Evolutionary conservation across 2,329 filamentous ascomycete genomes (phyloP), one percentile per base, ranked within the genome.

Genomic region (Aspergillus sclerotialis): DNA sequence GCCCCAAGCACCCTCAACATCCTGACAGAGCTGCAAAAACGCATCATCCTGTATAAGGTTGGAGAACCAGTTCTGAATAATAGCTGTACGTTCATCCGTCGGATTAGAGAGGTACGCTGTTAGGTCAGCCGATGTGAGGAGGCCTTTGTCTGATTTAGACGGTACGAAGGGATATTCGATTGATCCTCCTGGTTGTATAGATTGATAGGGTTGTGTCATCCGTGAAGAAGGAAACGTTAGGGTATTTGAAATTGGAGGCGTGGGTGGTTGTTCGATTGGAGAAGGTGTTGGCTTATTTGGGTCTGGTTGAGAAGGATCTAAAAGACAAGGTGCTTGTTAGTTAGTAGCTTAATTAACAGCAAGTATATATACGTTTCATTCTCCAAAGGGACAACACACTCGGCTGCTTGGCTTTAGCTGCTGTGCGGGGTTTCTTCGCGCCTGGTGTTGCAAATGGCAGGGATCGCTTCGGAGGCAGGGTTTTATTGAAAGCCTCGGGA

Each of bases 381-480:
- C n/a, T n/a, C n/a, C n/a, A n/a, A n/a, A n/a, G n/a, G n/a, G n/a
- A n/a, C n/a, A n/a, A 7, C 19, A 7, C 19, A 23, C 19, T 23
- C 19, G 26, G 12, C 26, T 28, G 26, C 13, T 28, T 28, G 7
- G 6, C 19, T 10, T 30, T 21, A 11, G 28, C 9, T 5, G 23
- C 18, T 19, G 29, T 38, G 9, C 24, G 39, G 2, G 44, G 8
- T 31, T 40, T 47, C 33, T 53, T 54, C 17, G 42, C 24, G 11
- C 35, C 43, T 13, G 49, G 48, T 35, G 52, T 61, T 16, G 49
- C 34, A 36, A 68, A 69, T 3, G 65, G 65, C 0, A 69, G 52
- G 11, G 60, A 50, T 39, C 65, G 43, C 39, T 55, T 65, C 13
- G 65, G 65, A 11, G 65, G 65, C n/a, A 68, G 48, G 33, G 56